Conservation (phyloP, 129 eudicot species). For the Arctium minus region DNA sequence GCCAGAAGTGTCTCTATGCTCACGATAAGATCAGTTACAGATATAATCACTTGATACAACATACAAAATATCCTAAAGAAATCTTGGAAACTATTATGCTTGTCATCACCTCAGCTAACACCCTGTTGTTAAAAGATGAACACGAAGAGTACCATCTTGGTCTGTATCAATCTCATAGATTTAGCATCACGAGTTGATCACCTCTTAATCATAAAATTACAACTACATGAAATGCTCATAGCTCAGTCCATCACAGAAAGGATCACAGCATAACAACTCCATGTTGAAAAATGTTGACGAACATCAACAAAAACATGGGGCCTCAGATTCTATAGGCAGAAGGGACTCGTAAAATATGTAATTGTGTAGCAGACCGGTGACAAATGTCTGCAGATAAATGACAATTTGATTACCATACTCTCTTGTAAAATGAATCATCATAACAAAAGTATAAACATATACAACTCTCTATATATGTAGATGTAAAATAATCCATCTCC, state of each 20-base stretch:
- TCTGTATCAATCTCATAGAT: neutral
- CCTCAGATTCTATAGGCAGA: neutral
- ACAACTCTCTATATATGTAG: neutral
- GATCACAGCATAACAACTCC: neutral
- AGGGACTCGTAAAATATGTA: neutral
- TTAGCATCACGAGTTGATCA: neutral
- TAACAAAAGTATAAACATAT: neutral
- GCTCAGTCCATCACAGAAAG: neutral
- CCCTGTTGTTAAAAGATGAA: neutral
- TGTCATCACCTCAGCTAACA: neutral
- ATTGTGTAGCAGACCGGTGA: neutral
- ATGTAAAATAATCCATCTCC: neutral
- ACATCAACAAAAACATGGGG: neutral
- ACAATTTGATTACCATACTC: neutral
- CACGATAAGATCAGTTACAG: too few relatives aligned
- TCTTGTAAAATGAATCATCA: neutral
- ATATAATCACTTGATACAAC: too few relatives aligned
- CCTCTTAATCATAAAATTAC: neutral
- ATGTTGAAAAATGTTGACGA: neutral
- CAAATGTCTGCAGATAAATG: neutral
- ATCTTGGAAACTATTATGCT: too few relatives aligned
- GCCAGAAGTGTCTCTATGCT: too few relatives aligned
- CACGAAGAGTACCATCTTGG: neutral
- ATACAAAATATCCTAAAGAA: neutral
- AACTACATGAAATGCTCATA: too few relatives aligned